A percentile compares a stretch with the other conserved stretches of the same genome.
phyloP scores from a whole-genome alignment of 768 basidiomycete species.

The Russula olivacea region DNA sequence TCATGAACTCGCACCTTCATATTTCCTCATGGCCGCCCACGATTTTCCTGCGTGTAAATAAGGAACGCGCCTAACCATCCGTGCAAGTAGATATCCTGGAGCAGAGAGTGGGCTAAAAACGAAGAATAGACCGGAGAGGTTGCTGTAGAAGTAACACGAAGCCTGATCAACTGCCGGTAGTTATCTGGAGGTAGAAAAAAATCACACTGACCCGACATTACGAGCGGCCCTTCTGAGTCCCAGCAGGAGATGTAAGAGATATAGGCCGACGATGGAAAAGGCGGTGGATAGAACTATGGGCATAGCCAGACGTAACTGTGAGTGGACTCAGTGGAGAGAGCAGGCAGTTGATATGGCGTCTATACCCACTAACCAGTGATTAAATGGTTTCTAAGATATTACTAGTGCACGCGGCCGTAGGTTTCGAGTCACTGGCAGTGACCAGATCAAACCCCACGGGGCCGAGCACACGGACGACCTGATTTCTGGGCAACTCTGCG shows the following conservation, averaged over 20 bases:
- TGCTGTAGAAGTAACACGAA: background rate
- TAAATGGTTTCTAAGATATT: no score
- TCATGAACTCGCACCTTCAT: background rate
- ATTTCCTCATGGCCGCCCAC: background rate
- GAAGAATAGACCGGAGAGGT: constrained; percentile 5
- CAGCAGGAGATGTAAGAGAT: background rate
- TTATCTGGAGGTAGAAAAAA: background rate
- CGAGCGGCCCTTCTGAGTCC: background rate
- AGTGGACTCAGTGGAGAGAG: background rate
- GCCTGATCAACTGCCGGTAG: no score
- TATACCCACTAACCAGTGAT: no score
- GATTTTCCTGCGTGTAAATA: background rate
- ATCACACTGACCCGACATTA: constrained; percentile 1
- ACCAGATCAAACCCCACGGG: no score
- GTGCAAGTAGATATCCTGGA: background rate
- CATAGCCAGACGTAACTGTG: background rate
- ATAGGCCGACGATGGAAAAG: background rate
- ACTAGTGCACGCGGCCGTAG: no score
- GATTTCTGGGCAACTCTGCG: no score
- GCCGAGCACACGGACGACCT: no score
- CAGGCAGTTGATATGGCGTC: background rate
- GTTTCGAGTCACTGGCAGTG: no score
- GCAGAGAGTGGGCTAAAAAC: background rate
- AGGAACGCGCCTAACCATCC: background rate
- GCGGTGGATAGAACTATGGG: background rate